Percentiles rank a stretch among this genome's conserved stretches.
phyloP scores from a whole-genome alignment of 257 asterid species.

The Rauvolfia tetraphylla region DNA sequence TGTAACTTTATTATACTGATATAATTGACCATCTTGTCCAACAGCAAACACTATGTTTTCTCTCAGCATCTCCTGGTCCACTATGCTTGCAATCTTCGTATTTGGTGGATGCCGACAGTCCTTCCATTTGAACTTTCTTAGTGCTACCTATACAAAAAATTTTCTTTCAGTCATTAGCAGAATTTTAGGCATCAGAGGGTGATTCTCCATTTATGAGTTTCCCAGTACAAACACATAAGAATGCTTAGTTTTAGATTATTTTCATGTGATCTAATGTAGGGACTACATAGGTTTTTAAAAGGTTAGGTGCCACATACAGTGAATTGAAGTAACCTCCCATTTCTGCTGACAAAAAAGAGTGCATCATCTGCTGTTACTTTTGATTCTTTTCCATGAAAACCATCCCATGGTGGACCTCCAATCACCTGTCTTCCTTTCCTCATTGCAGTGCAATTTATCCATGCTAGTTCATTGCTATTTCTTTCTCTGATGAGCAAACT shows the following conservation, averaged over 20 bases:
- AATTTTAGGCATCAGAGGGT: neutral
- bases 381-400: slow-evolving; percentile 36
- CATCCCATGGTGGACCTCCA: slow-evolving; percentile 89
- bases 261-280: neutral
- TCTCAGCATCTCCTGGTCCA: slow-evolving; percentile 75
- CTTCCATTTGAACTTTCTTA: slow-evolving; percentile 87
- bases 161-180: neutral
- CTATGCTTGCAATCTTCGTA: slow-evolving; percentile 55
- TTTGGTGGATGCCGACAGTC: slow-evolving; percentile 65
- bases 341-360: slow-evolving; percentile 63
- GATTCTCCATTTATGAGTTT: neutral
- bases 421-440: slow-evolving; percentile 60
- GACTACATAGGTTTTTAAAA: neutral
- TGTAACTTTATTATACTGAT: slow-evolving; percentile 78
- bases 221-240: neutral
- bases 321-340: slow-evolving; percentile 64
- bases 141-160: slow-evolving; percentile 50
- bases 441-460: slow-evolving; percentile 83
- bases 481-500: slow-evolving; percentile 74
- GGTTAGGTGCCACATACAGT: slow-evolving; percentile 42
- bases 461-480: slow-evolving; percentile 44
- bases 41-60: slow-evolving; percentile 63
- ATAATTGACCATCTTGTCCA: slow-evolving; percentile 60
- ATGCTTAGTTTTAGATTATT: neutral
- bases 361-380: slow-evolving; percentile 61